Evolutionary conservation across 352 stramenopile genomes (phyloP).

Genomic region (Phytopythium vexans): DNA sequence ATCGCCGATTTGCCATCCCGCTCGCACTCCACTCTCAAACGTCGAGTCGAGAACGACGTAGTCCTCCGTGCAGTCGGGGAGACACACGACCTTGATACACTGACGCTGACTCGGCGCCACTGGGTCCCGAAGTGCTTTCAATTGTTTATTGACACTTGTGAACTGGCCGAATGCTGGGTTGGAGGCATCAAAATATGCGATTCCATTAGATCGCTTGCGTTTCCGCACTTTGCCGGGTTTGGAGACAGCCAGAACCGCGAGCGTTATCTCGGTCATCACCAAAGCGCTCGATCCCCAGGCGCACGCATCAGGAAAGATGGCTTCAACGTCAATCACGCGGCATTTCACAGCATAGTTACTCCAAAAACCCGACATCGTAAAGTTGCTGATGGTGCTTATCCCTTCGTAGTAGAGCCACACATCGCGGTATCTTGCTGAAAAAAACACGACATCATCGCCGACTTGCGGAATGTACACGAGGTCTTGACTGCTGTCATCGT

Average conservation of each 20-base stretch:
- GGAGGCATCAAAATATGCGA: not conserved
- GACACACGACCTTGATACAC: not conserved
- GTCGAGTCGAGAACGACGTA: not conserved
- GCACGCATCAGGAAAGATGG: too few relatives aligned
- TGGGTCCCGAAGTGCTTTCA: not conserved
- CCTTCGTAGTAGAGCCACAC: too few relatives aligned
- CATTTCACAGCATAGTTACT: too few relatives aligned
- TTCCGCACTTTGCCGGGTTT: not conserved
- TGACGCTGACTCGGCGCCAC: not conserved
- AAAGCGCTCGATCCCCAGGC: too few relatives aligned
- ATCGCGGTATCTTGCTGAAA: too few relatives aligned
- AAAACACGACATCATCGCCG: too few relatives aligned
- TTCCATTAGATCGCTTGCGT: too few relatives aligned
- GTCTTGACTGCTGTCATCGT: too few relatives aligned
- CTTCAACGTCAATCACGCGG: too few relatives aligned
- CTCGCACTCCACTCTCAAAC: slow-evolving; percentile 1
- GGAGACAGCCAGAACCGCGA: slow-evolving; percentile 1
- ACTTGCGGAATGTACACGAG: too few relatives aligned
- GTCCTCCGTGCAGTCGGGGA: not conserved
- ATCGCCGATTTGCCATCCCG: slow-evolving; percentile 1
- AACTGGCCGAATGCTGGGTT: slow-evolving; percentile 2
- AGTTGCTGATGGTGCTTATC: too few relatives aligned
- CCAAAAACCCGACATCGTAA: too few relatives aligned
- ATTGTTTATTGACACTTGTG: not conserved
- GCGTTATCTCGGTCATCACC: not conserved